A percentile compares a stretch with the other conserved stretches of the same genome.
Conservation (phyloP, 805 yeast genomes). For the Kodamaea sagamina region DNA sequence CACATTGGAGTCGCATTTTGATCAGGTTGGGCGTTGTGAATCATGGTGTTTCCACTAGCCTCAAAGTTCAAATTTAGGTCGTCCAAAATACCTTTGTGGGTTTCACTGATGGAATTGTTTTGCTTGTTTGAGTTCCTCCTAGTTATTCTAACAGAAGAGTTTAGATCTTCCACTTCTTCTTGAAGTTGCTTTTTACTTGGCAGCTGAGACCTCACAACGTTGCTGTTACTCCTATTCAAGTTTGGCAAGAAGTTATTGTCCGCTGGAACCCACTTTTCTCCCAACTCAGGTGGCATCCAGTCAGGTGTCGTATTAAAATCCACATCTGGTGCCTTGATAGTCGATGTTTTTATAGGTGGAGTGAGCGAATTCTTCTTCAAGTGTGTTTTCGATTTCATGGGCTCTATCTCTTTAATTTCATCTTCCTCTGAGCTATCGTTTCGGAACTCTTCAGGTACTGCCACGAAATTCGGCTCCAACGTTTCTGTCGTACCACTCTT, state of each 20-base stretch:
- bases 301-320: slow-evolving; percentile 32
- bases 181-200: slow-evolving; percentile 5
- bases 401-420: background rate
- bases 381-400: background rate
- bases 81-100: slow-evolving; percentile 7
- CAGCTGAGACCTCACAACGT: too few species aligned
- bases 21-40: slow-evolving; percentile 29
- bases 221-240: too few species aligned
- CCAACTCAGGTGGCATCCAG: slow-evolving; percentile 46
- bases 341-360: slow-evolving; percentile 28
- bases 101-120: background rate
- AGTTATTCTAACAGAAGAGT: slow-evolving; percentile 29
- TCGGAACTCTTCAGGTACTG: background rate
- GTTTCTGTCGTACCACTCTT: background rate
- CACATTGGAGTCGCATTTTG: slow-evolving; percentile 34
- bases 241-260: slow-evolving; percentile 1
- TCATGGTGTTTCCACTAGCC: slow-evolving; percentile 31
- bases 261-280: slow-evolving; percentile 32
- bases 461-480: slow-evolving; percentile 4
- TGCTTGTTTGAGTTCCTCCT: slow-evolving; percentile 14
- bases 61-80: slow-evolving; percentile 22
- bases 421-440: slow-evolving; percentile 9
- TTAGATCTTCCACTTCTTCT: slow-evolving; percentile 16
- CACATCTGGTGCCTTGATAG: slow-evolving; percentile 18
- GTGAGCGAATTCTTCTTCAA: slow-evolving; percentile 4